Percentiles rank a stretch among this genome's conserved stretches.
Evolutionary conservation across 305 asterid genomes (phyloP).

Genomic region (Fraxinus platypoda): DNA sequence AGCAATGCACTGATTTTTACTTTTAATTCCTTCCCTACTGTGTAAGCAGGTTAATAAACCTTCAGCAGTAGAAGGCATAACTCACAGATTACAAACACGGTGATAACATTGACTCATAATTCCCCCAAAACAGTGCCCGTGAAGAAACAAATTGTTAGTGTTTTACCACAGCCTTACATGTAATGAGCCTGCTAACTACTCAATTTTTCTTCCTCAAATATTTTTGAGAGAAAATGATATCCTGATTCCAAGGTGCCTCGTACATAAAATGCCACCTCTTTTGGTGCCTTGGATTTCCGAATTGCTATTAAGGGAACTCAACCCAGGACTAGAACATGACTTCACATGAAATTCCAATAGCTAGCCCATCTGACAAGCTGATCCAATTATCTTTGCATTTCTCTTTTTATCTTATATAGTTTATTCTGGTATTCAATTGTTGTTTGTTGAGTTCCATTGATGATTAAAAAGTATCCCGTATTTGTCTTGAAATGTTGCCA

Average conservation of each 20-base stretch:
- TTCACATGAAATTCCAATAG: constrained; percentile 1
- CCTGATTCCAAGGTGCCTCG: neutral
- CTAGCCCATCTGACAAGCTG: constrained; percentile 6
- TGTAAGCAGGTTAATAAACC: neutral
- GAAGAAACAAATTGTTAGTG: neutral
- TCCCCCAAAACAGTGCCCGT: neutral
- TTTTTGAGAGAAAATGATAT: neutral
- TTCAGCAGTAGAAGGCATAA: neutral
- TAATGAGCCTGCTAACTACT: neutral
- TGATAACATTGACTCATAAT: neutral
- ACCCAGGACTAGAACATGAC: neutral
- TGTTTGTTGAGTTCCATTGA: neutral
- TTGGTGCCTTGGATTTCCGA: constrained; percentile 11
- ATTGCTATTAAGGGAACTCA: constrained; percentile 5
- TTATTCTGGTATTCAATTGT: neutral
- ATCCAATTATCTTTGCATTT: neutral
- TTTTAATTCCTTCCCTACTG: neutral
- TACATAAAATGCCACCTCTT: neutral
- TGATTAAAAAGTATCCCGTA: constrained; percentile 5
- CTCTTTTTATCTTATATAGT: neutral
- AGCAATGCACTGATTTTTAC: neutral
- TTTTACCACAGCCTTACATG: neutral
- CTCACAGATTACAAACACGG: neutral
- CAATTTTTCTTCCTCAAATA: neutral
- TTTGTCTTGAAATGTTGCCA: neutral